Conservation (phyloP, 768 basidiomycete species). For the Phanerochaete sordida region DNA sequence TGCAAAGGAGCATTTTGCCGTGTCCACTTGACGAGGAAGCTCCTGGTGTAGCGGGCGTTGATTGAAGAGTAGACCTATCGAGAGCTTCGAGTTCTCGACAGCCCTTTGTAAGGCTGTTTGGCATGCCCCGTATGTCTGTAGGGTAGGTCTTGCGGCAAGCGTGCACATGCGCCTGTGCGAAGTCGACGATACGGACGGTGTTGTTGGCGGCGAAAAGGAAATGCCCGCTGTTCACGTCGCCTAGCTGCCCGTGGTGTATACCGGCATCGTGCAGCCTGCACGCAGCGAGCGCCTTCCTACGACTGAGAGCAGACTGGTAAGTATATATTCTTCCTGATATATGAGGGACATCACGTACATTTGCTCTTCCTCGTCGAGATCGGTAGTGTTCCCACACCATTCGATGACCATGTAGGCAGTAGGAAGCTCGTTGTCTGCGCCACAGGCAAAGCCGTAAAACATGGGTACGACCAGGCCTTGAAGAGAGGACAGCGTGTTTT, state of each 20-base stretch:
- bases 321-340: conserved; percentile 5
- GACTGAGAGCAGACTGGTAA: conserved; percentile 25
- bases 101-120: background rate
- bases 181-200: conserved; percentile 34
- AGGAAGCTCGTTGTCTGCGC: conserved; percentile 10
- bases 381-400: conserved; percentile 23
- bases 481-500: conserved; percentile 27
- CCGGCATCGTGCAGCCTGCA: conserved; percentile 35
- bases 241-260: conserved; percentile 32
- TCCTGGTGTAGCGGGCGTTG: no score
- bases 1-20: no score
- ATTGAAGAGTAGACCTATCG: background rate
- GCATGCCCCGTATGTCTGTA: no score
- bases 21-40: no score
- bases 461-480: conserved; percentile 38
- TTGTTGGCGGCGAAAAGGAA: conserved; percentile 28
- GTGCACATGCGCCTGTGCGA: conserved; percentile 11
- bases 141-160: background rate
- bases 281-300: conserved; percentile 29
- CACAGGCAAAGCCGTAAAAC: conserved; percentile 35
- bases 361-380: background rate
- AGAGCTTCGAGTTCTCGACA: background rate
- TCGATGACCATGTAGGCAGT: conserved; percentile 36
- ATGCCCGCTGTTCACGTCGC: conserved; percentile 23
- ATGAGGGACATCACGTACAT: background rate